phyloP scores from a whole-genome alignment of 2,329 filamentous ascomycete genomes.

The Epichloe sibirici region DNA sequence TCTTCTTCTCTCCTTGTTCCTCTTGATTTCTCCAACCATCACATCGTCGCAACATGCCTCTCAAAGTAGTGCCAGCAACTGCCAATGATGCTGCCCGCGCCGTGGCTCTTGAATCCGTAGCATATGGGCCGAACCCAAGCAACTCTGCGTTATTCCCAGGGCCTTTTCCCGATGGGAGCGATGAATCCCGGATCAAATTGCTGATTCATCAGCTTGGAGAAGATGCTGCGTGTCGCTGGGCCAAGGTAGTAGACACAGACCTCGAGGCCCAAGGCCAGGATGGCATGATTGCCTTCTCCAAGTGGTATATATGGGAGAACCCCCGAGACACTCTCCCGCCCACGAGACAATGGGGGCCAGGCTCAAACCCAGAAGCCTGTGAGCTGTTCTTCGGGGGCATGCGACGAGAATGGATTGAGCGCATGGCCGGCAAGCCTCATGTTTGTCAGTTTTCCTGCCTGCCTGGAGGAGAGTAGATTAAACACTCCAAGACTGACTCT shows the following conservation, averaged over 20 bases:
- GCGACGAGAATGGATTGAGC: conserved; percentile 17
- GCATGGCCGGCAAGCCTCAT: conserved; percentile 20
- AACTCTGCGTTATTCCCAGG: conserved; percentile 21
- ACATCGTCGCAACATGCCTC: conserved; percentile 19
- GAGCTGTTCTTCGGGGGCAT: conserved; percentile 20
- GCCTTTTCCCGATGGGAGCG: conserved; percentile 10
- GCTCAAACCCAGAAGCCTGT: conserved; percentile 21
- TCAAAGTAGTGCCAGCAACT: conserved; percentile 22
- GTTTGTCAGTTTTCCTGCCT: conserved; percentile 19
- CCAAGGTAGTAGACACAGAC: conserved; percentile 24
- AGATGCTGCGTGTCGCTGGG: conserved; percentile 20
- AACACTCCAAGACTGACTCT: no score
- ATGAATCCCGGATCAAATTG: conserved; percentile 11
- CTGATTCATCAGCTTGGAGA: conserved; percentile 12
- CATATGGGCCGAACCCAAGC: conserved; percentile 22
- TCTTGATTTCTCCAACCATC: neutral
- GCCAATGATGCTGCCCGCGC: conserved; percentile 23
- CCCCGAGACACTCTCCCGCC: conserved; percentile 12
- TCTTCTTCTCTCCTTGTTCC: neutral
- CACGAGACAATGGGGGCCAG: conserved; percentile 16
- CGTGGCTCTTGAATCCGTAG: conserved; percentile 24
- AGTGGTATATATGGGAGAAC: conserved; percentile 22
- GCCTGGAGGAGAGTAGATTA: no score
- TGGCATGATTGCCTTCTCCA: conserved; percentile 22
- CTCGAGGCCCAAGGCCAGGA: conserved; percentile 15